Conservation (phyloP, 768 basidiomycete genomes). For the Termitomyces sp. region DNA sequence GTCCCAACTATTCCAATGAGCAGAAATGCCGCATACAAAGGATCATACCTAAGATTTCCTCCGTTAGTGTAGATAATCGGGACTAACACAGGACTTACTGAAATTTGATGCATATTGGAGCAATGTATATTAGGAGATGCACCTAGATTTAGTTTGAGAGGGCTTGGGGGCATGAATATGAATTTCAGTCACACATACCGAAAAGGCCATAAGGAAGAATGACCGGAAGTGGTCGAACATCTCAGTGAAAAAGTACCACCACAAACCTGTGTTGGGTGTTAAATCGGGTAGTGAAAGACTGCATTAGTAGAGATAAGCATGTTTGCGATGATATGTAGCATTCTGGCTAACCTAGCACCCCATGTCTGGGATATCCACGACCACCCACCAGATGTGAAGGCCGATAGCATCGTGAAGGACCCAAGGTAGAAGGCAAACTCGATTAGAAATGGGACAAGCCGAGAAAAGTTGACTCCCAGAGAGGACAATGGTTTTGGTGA, state of each 20-base stretch:
- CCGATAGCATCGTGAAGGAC: constrained; percentile 43
- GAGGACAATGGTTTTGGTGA: constrained; percentile 41
- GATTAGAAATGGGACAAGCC: constrained; percentile 28
- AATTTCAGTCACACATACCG: constrained; percentile 41
- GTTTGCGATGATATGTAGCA: background rate
- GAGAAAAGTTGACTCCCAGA: constrained; percentile 22
- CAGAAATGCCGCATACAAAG: constrained; percentile 73
- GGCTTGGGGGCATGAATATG: background rate
- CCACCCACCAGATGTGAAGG: constrained; percentile 53
- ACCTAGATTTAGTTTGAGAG: constrained; percentile 36
- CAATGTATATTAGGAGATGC: constrained; percentile 77
- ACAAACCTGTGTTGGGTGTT: constrained; percentile 89
- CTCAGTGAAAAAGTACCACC: constrained; percentile 99
- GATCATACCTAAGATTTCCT: constrained; percentile 57
- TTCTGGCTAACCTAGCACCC: constrained; percentile 66
- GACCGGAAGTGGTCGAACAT: constrained; percentile 98
- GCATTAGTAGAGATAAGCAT: constrained; percentile 5
- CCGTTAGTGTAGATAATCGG: background rate
- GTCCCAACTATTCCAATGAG: constrained; percentile 71
- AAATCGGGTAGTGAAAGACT: constrained; percentile 84
- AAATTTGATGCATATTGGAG: constrained; percentile 85
- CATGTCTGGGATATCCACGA: constrained; percentile 75
- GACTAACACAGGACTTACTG: constrained; percentile 38
- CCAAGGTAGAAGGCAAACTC: constrained; percentile 49
- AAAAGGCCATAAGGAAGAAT: constrained; percentile 94